These are phyloP conservation scores for Lactarius hengduanensis DNA, from an alignment of 768 basidiomycete genomes.

Conservation along the genomic window DNA sequence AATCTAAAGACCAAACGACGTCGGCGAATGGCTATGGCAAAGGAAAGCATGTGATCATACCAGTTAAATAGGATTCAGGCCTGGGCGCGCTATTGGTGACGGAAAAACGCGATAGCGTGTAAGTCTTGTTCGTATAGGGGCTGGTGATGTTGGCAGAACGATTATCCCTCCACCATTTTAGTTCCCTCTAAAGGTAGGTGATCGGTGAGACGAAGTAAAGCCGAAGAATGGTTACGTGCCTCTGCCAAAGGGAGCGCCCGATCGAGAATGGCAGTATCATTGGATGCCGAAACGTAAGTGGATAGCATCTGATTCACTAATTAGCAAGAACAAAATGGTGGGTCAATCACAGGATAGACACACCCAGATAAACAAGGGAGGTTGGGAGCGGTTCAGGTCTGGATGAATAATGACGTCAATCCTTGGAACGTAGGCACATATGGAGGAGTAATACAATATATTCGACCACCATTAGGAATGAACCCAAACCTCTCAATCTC, in stretches of 20 bases:
- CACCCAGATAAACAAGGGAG: constrained; percentile 83
- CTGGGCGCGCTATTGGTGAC: constrained; percentile 85
- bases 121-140: constrained; percentile 65
- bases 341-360: constrained; percentile 24
- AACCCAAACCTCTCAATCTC: constrained; percentile 82
- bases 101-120: constrained; percentile 67
- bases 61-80: constrained; percentile 77
- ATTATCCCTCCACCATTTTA: constrained; percentile 79
- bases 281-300: constrained; percentile 72
- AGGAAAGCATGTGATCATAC: constrained; percentile 37
- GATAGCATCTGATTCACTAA: constrained; percentile 67
- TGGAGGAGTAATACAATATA: constrained; percentile 58
- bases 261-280: constrained; percentile 70
- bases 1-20: constrained; percentile 50
- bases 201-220: neutral
- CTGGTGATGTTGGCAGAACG: constrained; percentile 66
- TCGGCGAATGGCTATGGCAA: neutral
- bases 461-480: constrained; percentile 91
- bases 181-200: constrained; percentile 54
- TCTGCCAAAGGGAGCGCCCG: constrained; percentile 86
- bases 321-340: neutral
- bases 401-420: neutral
- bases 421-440: neutral
- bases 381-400: constrained; percentile 91
- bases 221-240: constrained; percentile 38